These are phyloP conservation scores for Hymenoscyphus salicellus DNA, from an alignment of 2,329 filamentous ascomycete genomes.

Conservation along the genomic window DNA sequence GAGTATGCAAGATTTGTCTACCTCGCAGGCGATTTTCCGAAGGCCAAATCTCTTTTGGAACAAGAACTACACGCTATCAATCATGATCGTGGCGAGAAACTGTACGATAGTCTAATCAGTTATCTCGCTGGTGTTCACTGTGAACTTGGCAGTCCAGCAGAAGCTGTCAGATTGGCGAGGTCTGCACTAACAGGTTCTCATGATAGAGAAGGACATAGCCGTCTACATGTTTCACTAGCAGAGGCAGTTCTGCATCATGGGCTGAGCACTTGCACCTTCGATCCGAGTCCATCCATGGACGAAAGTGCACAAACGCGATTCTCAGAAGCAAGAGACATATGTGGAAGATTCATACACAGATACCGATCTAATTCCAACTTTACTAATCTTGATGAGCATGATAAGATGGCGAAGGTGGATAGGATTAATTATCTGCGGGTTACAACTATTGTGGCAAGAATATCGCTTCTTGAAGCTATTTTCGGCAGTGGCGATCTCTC, in stretches of 20 bases:
- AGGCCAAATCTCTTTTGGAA: not conserved
- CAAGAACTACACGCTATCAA: not conserved
- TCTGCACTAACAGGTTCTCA: not conserved
- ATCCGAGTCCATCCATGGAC: not conserved
- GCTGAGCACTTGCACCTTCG: not conserved
- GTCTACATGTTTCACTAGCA: not conserved
- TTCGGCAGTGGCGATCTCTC: no score
- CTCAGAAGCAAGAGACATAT: not conserved
- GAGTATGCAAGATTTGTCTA: not conserved
- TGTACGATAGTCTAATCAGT: not conserved
- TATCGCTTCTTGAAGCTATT: no score
- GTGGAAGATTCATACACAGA: not conserved
- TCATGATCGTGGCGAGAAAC: not conserved
- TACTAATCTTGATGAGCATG: no score
- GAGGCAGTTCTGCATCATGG: not conserved
- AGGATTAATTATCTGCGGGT: no score
- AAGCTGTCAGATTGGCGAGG: not conserved
- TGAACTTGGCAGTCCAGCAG: not conserved
- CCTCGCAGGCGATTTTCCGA: not conserved
- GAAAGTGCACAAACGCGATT: not conserved
- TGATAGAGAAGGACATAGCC: not conserved
- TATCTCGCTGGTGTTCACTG: no score
- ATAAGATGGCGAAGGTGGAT: no score
- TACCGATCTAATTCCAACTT: not conserved
- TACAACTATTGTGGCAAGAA: no score